phyloP scores from a whole-genome alignment of 2,329 filamentous ascomycete species.

The Colletotrichum godetiae region DNA sequence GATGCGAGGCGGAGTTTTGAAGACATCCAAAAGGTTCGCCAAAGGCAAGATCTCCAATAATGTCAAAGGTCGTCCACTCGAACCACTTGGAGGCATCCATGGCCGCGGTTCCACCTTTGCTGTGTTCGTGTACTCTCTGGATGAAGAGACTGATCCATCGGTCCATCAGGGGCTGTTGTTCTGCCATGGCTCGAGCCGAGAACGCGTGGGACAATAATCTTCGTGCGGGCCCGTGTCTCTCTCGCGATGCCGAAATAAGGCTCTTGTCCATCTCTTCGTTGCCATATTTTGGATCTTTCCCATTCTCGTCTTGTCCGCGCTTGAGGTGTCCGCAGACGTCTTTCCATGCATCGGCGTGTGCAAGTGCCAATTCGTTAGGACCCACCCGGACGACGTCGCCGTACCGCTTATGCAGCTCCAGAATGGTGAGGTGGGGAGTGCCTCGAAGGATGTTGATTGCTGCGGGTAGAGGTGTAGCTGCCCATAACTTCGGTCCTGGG shows the following conservation, averaged over 20 bases:
- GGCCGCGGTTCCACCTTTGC: background rate
- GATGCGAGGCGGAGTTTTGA: constrained; percentile 38
- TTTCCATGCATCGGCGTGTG: constrained; percentile 47
- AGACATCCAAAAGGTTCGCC: constrained; percentile 44
- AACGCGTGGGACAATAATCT: constrained; percentile 43
- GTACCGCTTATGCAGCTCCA: constrained; percentile 38
- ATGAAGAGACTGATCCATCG: constrained; percentile 44
- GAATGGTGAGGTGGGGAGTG: background rate
- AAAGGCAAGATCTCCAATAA: constrained; percentile 44
- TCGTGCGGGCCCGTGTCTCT: constrained; percentile 38
- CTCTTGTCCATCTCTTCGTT: background rate
- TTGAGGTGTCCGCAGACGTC: constrained; percentile 50
- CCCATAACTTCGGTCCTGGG: constrained; percentile 42
- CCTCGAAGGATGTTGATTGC: constrained; percentile 2
- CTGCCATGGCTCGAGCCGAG: constrained; percentile 42
- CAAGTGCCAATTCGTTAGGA: constrained; percentile 53
- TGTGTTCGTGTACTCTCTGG: constrained; percentile 40
- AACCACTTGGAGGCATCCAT: constrained; percentile 17
- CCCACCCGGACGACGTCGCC: constrained; percentile 51
- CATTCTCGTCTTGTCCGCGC: constrained; percentile 15
- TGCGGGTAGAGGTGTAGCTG: constrained; percentile 9
- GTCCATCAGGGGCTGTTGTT: constrained; percentile 43
- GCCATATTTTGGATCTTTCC: constrained; percentile 7
- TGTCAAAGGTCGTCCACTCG: constrained; percentile 43
- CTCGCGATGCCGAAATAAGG: constrained; percentile 2